These are phyloP conservation scores for Camelina neglecta DNA, from an alignment of 345 rosid species.

Conservation along the genomic window DNA sequence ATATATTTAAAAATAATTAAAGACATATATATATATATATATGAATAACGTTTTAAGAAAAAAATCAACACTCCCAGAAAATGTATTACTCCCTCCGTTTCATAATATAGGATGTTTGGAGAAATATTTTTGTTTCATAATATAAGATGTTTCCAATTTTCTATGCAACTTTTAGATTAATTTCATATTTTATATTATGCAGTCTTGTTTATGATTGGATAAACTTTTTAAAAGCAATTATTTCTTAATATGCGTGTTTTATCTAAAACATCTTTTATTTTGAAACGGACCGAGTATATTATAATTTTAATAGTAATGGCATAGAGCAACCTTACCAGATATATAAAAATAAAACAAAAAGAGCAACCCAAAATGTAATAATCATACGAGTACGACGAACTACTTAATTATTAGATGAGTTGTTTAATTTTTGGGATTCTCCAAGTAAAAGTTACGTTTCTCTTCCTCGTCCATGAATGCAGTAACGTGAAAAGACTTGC, in stretches of 20 bases:
- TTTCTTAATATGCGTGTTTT: no score
- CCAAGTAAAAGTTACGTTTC: constrained; percentile 55
- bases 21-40: no score
- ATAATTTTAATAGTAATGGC: background rate
- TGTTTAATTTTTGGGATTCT: constrained; percentile 40
- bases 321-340: constrained; percentile 29
- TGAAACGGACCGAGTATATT: background rate
- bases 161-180: no score
- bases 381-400: background rate
- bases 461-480: constrained; percentile 85
- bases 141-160: no score
- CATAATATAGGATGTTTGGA: no score
- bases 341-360: background rate
- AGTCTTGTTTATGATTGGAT: no score
- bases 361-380: background rate
- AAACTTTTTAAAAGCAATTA: no score
- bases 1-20: background rate
- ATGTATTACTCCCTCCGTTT: no score
- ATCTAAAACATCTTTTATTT: no score
- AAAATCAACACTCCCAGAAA: background rate
- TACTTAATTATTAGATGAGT: background rate
- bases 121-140: no score
- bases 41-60: background rate
- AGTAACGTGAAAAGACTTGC: constrained; percentile 71
- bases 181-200: no score